Conservation (phyloP, 2,329 filamentous ascomycete species). For the Myriosclerotinia scirpicola region DNA sequence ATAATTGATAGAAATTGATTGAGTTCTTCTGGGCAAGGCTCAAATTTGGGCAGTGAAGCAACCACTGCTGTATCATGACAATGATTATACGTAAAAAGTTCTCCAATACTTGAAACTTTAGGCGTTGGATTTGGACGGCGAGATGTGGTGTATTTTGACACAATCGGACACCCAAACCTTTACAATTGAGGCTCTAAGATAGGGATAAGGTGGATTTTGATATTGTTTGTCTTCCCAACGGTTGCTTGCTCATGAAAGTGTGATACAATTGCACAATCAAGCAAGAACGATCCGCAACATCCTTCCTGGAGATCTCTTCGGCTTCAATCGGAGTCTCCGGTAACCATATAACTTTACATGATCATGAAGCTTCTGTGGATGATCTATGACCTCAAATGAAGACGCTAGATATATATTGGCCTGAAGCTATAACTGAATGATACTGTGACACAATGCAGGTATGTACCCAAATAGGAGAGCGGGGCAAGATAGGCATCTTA, state of each 20-base stretch:
- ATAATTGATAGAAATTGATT: neutral
- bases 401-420: neutral
- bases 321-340: neutral
- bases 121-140: neutral
- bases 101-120: neutral
- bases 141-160: neutral
- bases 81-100: neutral
- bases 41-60: neutral
- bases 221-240: neutral
- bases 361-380: neutral
- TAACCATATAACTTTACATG: conserved; percentile 9
- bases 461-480: neutral
- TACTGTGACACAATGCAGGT: neutral
- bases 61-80: neutral
- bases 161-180: neutral
- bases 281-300: neutral
- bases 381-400: neutral
- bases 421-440: neutral
- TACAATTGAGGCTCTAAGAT: neutral
- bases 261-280: neutral
- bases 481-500: neutral
- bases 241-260: neutral
- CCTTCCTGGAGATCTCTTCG: neutral
- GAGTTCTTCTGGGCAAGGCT: neutral
- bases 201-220: neutral